Evolutionary conservation across 129 eudicot species (phyloP).

Genomic region (Pulicaria dysenterica): DNA sequence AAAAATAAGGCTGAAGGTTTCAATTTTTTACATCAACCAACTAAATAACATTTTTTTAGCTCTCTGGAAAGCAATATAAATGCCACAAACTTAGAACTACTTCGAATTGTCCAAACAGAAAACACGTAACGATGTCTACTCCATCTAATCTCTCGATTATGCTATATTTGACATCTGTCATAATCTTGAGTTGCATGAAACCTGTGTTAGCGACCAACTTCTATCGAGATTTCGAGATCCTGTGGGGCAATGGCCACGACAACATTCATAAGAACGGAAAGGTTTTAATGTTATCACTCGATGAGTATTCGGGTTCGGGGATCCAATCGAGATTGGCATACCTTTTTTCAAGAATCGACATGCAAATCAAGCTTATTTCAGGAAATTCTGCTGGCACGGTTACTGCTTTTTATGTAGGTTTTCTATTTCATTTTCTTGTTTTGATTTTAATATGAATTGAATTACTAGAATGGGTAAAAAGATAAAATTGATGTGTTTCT

Average conservation of each 20-base stretch:
- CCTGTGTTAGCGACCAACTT: slow-evolving; percentile 28
- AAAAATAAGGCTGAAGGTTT: slow-evolving; percentile 39
- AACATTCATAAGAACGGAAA: slow-evolving; percentile 31
- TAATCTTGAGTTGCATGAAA: slow-evolving; percentile 21
- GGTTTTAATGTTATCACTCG: slow-evolving; percentile 32
- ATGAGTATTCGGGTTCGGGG: slow-evolving; percentile 37
- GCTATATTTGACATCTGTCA: slow-evolving; percentile 5
- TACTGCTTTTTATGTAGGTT: slow-evolving; percentile 34
- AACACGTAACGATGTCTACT: slow-evolving; percentile 31
- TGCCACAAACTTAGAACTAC: slow-evolving; percentile 15
- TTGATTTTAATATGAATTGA: not conserved
- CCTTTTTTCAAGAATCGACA: slow-evolving; percentile 33
- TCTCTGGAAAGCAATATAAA: slow-evolving; percentile 28
- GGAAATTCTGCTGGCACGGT: slow-evolving; percentile 50
- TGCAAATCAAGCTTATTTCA: slow-evolving; percentile 39
- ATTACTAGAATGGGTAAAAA: not conserved
- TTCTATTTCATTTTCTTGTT: not conserved
- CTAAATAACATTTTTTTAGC: slow-evolving; percentile 32
- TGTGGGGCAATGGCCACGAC: slow-evolving; percentile 37
- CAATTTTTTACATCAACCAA: slow-evolving; percentile 26
- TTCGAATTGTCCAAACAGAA: slow-evolving; percentile 14
- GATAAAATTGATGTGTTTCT: slow-evolving; percentile 1
- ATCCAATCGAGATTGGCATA: slow-evolving; percentile 15
- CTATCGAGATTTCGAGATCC: slow-evolving; percentile 20
- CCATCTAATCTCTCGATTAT: not conserved